Evolutionary conservation across 495 filamentous ascomycete genomes (phyloP), one percentile per base, ranked within the genome.

Genomic region (Penicillium argentinense): DNA sequence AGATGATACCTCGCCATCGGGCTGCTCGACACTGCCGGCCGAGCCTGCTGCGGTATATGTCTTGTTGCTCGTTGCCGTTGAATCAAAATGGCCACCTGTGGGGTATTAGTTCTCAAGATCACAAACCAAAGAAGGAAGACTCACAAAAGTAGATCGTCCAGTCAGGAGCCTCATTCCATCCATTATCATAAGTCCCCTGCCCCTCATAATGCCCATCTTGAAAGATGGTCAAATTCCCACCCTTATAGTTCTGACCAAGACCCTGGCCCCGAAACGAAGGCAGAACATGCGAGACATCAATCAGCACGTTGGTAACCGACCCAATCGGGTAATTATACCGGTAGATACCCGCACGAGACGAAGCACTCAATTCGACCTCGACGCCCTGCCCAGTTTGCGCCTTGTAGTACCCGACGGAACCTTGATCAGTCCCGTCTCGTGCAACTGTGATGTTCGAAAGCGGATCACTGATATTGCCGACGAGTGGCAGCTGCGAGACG

Each of bases 241-340:
- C 78, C 14, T 81, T 68, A 62, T 87, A 89, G n/a, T 72, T 68
- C 59, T 89, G 85, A 21, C 79, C 75, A 36, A 82, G 68, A 0
- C 80, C 80, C 41, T 76, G 60, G 3, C 80, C 80, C 6, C 83
- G 64, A 36, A 72, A 83, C 2, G 80, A 84, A 18, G 82, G 77
- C 33, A 89, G 66, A 17, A 87, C 78, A 63, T 89, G 85, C 5
- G 84, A 86, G 11, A 88, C 78, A 63, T 89, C 85, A 14, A 89
- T 76, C 12, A 88, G 62, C 29, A 89, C 53, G 42, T 80, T 81
- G 3, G 14, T 80, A 4, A 13, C 59, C 24, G 60, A 56, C 3
- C 21, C 51, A 5, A 22, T 25, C 0, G 82, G 76, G 49, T 87
- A 89, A 1, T 67, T 74, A 60, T 88, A 86, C 14, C 77, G 75